These are phyloP conservation scores for Hortaea werneckii DNA, from an alignment of 2,329 filamentous ascomycete species.

Conservation along the genomic window DNA sequence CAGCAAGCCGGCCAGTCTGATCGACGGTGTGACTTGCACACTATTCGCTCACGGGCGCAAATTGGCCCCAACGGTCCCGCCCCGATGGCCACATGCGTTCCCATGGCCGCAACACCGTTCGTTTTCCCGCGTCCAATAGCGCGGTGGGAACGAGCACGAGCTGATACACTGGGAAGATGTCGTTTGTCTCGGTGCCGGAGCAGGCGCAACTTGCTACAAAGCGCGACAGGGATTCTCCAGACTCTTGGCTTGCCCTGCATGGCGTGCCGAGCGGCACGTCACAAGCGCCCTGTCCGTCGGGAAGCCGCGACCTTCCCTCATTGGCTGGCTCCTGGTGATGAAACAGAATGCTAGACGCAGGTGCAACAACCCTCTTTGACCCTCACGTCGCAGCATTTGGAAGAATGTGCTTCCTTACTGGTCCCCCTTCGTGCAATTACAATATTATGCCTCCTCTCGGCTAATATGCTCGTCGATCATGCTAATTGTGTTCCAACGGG, in stretches of 20 bases:
- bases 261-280: neutral
- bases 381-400: neutral
- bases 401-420: too few species aligned
- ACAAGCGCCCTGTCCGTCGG: neutral
- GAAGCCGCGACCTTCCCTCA: neutral
- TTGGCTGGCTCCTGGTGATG: neutral
- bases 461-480: too few species aligned
- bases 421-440: too few species aligned
- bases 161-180: too few species aligned
- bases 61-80: neutral
- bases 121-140: neutral
- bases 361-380: too few species aligned
- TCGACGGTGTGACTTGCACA: neutral
- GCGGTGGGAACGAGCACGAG: neutral
- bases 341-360: neutral
- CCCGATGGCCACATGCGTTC: neutral
- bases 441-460: too few species aligned
- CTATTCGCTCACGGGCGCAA: neutral
- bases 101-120: neutral
- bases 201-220: neutral
- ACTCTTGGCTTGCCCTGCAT: neutral
- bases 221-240: neutral
- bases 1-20: neutral
- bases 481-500: too few species aligned
- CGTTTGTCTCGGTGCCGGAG: neutral